Conservation (phyloP, 768 basidiomycete genomes). For the Tylopilus sp. region DNA sequence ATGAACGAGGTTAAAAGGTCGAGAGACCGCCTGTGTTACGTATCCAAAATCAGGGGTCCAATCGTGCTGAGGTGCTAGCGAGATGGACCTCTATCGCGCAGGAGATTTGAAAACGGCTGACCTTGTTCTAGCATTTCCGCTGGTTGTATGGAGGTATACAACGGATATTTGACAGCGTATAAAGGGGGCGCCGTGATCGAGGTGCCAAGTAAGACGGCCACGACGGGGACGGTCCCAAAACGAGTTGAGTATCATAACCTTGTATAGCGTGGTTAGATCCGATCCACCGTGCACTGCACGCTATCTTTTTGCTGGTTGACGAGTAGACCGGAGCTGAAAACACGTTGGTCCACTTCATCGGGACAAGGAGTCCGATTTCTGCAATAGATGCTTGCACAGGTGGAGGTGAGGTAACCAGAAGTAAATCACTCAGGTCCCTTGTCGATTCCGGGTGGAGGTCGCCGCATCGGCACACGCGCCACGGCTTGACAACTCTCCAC, state of each 20-base stretch:
- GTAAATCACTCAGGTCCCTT: constrained; percentile 12
- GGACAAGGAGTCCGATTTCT: constrained; percentile 9
- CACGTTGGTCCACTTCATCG: neutral
- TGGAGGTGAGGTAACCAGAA: constrained; percentile 14
- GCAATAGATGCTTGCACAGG: neutral
- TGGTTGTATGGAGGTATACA: neutral
- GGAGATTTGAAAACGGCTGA: neutral
- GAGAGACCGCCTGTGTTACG: neutral
- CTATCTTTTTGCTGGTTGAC: constrained; percentile 4
- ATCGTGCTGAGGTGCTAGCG: neutral
- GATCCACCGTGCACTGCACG: constrained; percentile 8
- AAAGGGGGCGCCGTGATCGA: constrained; percentile 1
- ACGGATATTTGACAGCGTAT: constrained; percentile 6
- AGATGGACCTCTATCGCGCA: neutral
- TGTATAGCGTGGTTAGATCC: constrained; percentile 13
- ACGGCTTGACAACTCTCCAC: neutral
- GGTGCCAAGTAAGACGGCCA: constrained; percentile 1
- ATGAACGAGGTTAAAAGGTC: neutral
- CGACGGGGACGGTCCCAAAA: constrained; percentile 22
- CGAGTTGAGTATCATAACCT: constrained; percentile 1
- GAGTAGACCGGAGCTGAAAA: constrained; percentile 14
- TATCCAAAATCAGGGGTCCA: neutral
- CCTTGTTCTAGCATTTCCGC: neutral
- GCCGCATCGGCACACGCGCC: constrained; percentile 25
- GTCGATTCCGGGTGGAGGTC: constrained; percentile 11